These are phyloP conservation scores for Penicillium sp. DNA, from an alignment of 2,329 filamentous ascomycete species.

Conservation along the genomic window DNA sequence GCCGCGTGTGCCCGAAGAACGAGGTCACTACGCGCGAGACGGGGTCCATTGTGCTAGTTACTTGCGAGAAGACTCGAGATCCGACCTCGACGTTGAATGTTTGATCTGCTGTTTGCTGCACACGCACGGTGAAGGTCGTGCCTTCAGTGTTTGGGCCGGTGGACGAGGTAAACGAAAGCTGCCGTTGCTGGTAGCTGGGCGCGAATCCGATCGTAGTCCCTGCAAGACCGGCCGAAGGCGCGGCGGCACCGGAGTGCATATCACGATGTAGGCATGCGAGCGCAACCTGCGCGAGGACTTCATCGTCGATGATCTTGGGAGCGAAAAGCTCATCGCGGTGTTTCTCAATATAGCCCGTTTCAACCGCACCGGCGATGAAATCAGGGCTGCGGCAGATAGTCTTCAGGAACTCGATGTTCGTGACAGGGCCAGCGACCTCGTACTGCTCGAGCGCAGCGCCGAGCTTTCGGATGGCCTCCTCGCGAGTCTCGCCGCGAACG, in stretches of 20 bases:
- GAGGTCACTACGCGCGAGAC: constrained; percentile 64
- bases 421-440: constrained; percentile 89
- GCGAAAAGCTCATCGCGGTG: constrained; percentile 80
- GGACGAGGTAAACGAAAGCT: constrained; percentile 61
- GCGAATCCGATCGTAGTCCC: constrained; percentile 62
- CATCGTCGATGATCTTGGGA: constrained; percentile 65
- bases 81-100: constrained; percentile 58
- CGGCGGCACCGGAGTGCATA: constrained; percentile 36
- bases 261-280: constrained; percentile 70
- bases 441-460: constrained; percentile 82
- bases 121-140: constrained; percentile 52
- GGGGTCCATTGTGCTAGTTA: constrained; percentile 57
- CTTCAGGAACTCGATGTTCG: constrained; percentile 97
- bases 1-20: constrained; percentile 81
- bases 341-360: constrained; percentile 96
- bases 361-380: constrained; percentile 86
- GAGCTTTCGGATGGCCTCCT: constrained; percentile 82
- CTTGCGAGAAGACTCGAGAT: constrained; percentile 45
- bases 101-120: constrained; percentile 58
- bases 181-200: constrained; percentile 67
- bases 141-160: constrained; percentile 51
- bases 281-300: constrained; percentile 86
- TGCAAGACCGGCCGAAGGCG: constrained; percentile 35
- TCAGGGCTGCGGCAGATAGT: constrained; percentile 78
- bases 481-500: constrained; percentile 77